A percentile compares a stretch with the other conserved stretches of the same genome.
Evolutionary conservation across 2,329 filamentous ascomycete genomes (phyloP).

Genomic region (Pseudogymnoascus sp.): DNA sequence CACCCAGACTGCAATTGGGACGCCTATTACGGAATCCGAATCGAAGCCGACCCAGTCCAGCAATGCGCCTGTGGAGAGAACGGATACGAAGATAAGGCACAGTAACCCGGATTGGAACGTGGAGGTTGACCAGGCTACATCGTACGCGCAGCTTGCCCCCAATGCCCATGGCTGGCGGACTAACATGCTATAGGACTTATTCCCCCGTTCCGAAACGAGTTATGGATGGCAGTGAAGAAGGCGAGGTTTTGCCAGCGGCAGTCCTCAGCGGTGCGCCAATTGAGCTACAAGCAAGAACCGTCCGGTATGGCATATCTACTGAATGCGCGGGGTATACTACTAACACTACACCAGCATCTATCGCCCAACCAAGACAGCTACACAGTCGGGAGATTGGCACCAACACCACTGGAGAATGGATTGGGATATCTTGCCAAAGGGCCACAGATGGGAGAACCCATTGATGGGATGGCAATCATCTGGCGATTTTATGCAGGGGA

Average conservation of each 20-base stretch:
- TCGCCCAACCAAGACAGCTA: conserved; percentile 85
- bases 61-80: conserved; percentile 15
- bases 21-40: conserved; percentile 33
- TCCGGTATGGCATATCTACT: conserved; percentile 61
- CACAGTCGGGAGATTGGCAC: conserved; percentile 87
- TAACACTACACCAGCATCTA: conserved; percentile 62
- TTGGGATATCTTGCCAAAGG: conserved; percentile 89
- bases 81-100: conserved; percentile 17
- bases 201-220: conserved; percentile 84
- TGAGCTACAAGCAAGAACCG: conserved; percentile 87
- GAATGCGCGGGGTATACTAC: background rate
- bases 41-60: conserved; percentile 33
- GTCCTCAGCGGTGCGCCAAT: conserved; percentile 86
- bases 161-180: background rate
- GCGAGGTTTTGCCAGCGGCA: conserved; percentile 68
- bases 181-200: conserved; percentile 59
- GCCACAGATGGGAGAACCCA: conserved; percentile 96
- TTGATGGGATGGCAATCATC: conserved; percentile 99
- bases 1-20: conserved; percentile 35
- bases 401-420: conserved; percentile 91
- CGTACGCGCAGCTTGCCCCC: conserved; percentile 49
- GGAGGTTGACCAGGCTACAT: conserved; percentile 79
- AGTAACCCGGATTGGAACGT: conserved; percentile 75
- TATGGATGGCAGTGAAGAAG: conserved; percentile 84
- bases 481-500: conserved; percentile 90